Evolutionary conservation across 192 early-diverging fungal species (phyloP).

Genomic region (Mortierella claussenii): DNA sequence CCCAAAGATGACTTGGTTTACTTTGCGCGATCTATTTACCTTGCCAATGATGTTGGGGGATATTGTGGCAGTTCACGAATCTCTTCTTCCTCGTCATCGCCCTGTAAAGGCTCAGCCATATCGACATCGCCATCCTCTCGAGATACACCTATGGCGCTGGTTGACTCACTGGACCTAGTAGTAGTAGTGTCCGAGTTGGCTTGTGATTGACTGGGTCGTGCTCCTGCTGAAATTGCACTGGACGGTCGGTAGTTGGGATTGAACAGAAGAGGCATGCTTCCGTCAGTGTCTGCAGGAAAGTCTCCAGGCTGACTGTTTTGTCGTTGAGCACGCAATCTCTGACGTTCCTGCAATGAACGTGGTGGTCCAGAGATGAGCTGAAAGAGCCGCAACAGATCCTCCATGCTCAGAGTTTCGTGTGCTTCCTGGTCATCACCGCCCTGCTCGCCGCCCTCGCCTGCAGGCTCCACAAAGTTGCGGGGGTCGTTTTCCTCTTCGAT

Average conservation of each 20-base stretch:
- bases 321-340: not conserved
- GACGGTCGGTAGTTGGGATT: not conserved
- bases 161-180: not conserved
- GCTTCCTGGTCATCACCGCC: constrained; percentile 9
- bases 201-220: not conserved
- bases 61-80: not conserved
- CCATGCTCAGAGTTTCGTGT: constrained; percentile 2
- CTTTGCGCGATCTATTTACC: no score
- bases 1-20: no score
- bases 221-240: not conserved
- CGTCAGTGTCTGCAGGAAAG: constrained; percentile 24
- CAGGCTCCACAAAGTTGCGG: constrained; percentile 18
- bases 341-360: constrained; percentile 12
- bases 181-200: not conserved
- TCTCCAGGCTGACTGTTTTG: constrained; percentile 15
- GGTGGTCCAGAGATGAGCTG: constrained; percentile 3
- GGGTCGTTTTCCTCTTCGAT: constrained; percentile 46
- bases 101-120: constrained; percentile 3
- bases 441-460: constrained; percentile 11
- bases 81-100: not conserved
- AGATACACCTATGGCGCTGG: no score
- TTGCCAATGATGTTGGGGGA: not conserved
- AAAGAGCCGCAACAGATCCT: constrained; percentile 25
- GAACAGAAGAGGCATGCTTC: not conserved
- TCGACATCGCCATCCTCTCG: constrained; percentile 15